phyloP scores from a whole-genome alignment of 129 eudicot genomes.

The Gnaphalium uliginosum region DNA sequence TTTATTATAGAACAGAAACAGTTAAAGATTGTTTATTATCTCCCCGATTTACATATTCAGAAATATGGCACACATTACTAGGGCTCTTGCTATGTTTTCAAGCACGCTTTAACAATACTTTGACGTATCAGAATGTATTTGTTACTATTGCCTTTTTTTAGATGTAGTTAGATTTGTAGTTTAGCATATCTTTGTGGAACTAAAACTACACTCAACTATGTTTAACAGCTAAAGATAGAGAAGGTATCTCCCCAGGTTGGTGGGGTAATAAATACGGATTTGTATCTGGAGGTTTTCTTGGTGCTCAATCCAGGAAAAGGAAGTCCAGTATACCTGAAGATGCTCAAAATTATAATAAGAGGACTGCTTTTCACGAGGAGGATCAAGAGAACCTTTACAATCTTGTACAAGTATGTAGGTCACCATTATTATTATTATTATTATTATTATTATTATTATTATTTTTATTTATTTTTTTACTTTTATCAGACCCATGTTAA shows the following conservation, averaged over 20 bases:
- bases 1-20: neutral
- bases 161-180: neutral
- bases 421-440: neutral
- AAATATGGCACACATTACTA: neutral
- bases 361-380: neutral
- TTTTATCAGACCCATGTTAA: neutral
- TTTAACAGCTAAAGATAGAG: conserved; percentile 18
- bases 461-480: neutral
- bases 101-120: neutral
- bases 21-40: neutral
- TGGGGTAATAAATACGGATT: conserved; percentile 88
- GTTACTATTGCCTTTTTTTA: neutral
- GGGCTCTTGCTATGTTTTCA: neutral
- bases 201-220: conserved; percentile 4
- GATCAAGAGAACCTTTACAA: neutral
- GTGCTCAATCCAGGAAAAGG: conserved; percentile 56
- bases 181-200: conserved; percentile 5
- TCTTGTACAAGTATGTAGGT: neutral
- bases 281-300: conserved; percentile 82
- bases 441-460: too few species aligned
- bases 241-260: conserved; percentile 66
- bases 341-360: neutral
- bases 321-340: neutral
- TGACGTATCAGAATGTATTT: neutral
- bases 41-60: neutral